Base-by-base conservation (phyloP, 768 basidiomycete species). In the Hygrophoropsis aurantiaca region DNA sequence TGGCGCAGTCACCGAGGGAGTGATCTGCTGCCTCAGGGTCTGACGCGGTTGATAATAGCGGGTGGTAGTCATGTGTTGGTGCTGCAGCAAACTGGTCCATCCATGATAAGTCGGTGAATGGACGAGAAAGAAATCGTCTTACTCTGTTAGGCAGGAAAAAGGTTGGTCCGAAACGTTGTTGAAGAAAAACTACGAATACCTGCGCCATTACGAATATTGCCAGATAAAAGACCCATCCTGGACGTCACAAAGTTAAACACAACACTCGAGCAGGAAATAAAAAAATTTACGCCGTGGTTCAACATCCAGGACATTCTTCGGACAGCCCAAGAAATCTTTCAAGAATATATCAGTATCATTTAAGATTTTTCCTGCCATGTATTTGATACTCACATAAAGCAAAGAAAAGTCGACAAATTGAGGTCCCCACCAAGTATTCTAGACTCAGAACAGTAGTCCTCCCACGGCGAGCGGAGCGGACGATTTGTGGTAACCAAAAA, bases 401-500 rank as follows among this genome's bases (percentile, higher is more conserved):
- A 39, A 85, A 76, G 46, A 78, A 83, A 38, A 91, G 68, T 43
- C 93, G 73, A 47, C 84, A 86, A 2, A 81, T 40, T 0, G 87
- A 87, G 5, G 84, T 89, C 10, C 90, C 92, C 8, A 94, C 43
- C 18, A 94, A 60, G 55, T 94, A 95, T 56, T 83, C 80, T 37
- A 68, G 72, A 7, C 77, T 71, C 35, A 95, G 59, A 1, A 85
- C 87, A 58, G 85, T 85, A 7, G 77, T 74, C 49, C 89, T 75
- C 8, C 85, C 87, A 19, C 88, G 78, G 18, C 78, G 76, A 13
- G 77, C 81, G 13, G 90, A 87, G 19, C 93, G 76, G 44, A 85
- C 72, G 40, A 97, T 90, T 65, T 94, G 93, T 3, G 90, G 85
- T 4, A 86, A 55, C 93, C 93, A 97, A 58, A 94, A 84, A 49